Evolutionary conservation across 768 basidiomycete species (phyloP).

Genomic region (Filobasidium wieringae): DNA sequence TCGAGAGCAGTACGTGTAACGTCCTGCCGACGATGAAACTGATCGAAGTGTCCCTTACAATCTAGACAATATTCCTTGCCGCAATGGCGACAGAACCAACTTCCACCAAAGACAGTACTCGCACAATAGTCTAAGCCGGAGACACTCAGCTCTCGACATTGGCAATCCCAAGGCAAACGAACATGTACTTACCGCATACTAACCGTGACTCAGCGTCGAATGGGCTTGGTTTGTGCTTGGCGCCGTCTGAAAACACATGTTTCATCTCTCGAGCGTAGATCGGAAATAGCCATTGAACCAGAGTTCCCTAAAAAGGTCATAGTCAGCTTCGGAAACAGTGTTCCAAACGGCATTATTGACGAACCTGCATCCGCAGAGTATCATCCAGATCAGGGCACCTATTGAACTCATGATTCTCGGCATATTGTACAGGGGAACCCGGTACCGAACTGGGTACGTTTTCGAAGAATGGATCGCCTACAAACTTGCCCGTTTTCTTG

Average conservation of each 20-base stretch:
- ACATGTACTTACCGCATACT: slow-evolving; percentile 57
- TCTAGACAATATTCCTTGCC: slow-evolving; percentile 80
- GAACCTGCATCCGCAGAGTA: slow-evolving; percentile 25
- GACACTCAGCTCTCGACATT: neutral
- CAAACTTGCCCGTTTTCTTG: slow-evolving; percentile 22
- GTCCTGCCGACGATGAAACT: slow-evolving; percentile 48
- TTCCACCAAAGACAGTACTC: slow-evolving; percentile 79
- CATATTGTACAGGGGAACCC: slow-evolving; percentile 15
- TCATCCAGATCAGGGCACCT: slow-evolving; percentile 12
- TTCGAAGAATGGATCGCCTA: slow-evolving; percentile 24
- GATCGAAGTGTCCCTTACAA: slow-evolving; percentile 51
- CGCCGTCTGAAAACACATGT: slow-evolving; percentile 45
- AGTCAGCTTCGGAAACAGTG: neutral
- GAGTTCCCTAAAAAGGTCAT: slow-evolving; percentile 7
- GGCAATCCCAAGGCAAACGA: neutral
- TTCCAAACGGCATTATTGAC: neutral
- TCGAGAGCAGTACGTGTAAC: slow-evolving; percentile 51
- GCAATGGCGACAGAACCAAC: slow-evolving; percentile 83
- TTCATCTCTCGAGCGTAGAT: slow-evolving; percentile 28
- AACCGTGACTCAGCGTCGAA: slow-evolving; percentile 70
- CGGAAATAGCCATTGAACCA: slow-evolving; percentile 28
- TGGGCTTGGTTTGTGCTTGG: slow-evolving; percentile 56
- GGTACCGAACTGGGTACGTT: slow-evolving; percentile 17
- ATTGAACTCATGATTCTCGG: slow-evolving; percentile 19
- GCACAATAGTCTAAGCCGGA: slow-evolving; percentile 68